Evolutionary conservation across 2,329 filamentous ascomycete genomes (phyloP), one percentile per base, ranked within the genome.

Genomic region (Leptographium radiaticola): DNA sequence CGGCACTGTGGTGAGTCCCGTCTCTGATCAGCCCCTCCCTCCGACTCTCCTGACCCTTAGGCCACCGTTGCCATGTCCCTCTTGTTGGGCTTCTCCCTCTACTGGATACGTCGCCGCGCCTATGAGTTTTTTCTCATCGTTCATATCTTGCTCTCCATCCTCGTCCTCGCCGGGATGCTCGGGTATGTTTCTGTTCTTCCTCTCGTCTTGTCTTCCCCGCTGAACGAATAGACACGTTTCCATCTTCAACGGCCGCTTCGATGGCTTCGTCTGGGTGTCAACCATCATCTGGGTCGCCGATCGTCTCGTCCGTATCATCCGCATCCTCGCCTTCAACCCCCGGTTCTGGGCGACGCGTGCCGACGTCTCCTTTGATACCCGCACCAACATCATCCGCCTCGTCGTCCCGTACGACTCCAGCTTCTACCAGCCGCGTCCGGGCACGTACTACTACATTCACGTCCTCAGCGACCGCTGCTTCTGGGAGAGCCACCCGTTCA

Each of bases 401-500:
- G 62, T 60, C 6, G 58, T 74, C 5, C 70, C 72, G 2, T 65
- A 65, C 55, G 60, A 59, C 2, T 62, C 58, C 0, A 66, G 64
- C 34, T 18, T 51, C 18, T 57, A 56, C 49, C 53, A 60, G 15
- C 67, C 68, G 0, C 49, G 57, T 0, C 66, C 72, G 0, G 73
- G 73, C 0, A 73, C 69, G 0, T 74, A 66, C 56, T 75, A 71
- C 58, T 75, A 74, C 54, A 58, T 76, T 1, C 68, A 71, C 43
- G 62, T 72, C 2, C 65, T 75, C 9, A 64, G 69, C 54, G 67
- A 66, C 33, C 51, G 59, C 15, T 63, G 65, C 2, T 68, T 67
- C 53, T 76, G 74, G 74, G 72, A 76, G 54, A 75, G 70, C 54
- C 74, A 76, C 39, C 74, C 74, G 0, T 76, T 76, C 47, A 76